Evolutionary conservation across 2,329 filamentous ascomycete species (phyloP).

Genomic region (Fusarium papillatum): DNA sequence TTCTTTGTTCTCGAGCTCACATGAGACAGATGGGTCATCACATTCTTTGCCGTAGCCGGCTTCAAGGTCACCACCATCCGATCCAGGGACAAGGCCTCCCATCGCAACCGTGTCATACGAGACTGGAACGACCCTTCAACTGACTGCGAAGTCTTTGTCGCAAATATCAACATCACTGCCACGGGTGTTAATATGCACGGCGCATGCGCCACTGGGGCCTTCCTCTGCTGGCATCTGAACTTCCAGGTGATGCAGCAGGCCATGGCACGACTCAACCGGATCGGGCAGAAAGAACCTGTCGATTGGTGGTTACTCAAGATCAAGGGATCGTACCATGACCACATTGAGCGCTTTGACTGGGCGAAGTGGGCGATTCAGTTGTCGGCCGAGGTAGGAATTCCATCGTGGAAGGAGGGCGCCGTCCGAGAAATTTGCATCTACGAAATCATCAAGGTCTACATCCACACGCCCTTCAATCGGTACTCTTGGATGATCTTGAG

Average conservation of each 20-base stretch:
- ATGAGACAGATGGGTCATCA: not conserved
- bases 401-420: not conserved
- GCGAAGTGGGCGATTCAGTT: conserved; percentile 1
- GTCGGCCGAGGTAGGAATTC: not conserved
- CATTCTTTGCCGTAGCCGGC: not conserved
- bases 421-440: conserved; percentile 4
- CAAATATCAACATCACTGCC: not conserved
- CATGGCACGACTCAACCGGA: not conserved
- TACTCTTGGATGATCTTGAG: not conserved
- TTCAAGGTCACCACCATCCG: conserved; percentile 1
- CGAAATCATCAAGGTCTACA: conserved; percentile 1
- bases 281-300: not conserved
- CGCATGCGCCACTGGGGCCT: not conserved
- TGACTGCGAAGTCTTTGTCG: not conserved
- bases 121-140: not conserved
- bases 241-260: not conserved
- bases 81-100: not conserved
- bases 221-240: conserved; percentile 5
- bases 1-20: not conserved
- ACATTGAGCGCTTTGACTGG: not conserved
- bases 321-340: not conserved
- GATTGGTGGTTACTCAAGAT: not conserved
- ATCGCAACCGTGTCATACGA: not conserved
- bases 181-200: conserved; percentile 1
- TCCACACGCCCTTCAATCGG: conserved; percentile 1